phyloP scores from a whole-genome alignment of 2,329 filamentous ascomycete genomes.

The Alternaria atra region DNA sequence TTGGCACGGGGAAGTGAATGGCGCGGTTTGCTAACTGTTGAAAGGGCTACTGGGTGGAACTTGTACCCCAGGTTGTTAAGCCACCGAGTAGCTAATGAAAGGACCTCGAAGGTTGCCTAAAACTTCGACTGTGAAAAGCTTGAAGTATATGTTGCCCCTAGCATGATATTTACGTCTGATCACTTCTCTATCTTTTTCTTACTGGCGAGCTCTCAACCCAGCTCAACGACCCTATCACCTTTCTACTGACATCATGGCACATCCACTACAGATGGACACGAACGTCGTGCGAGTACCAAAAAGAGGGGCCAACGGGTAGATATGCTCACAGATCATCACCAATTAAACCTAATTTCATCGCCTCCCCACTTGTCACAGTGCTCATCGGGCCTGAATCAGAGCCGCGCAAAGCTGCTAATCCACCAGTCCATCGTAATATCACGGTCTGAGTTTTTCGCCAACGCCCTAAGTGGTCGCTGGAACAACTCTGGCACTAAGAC shows the following conservation, averaged over 20 bases:
- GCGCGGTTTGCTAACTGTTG: constrained; percentile 12
- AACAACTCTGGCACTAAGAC: background rate
- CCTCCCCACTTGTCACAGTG: constrained; percentile 8
- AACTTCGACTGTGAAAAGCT: background rate
- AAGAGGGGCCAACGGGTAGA: background rate
- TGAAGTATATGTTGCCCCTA: background rate
- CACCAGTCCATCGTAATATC: background rate
- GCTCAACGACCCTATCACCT: background rate
- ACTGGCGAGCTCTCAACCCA: background rate
- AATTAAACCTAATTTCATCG: background rate
- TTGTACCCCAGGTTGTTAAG: constrained; percentile 38
- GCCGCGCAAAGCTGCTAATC: constrained; percentile 5
- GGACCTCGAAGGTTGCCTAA: background rate
- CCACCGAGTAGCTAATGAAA: background rate
- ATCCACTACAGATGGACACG: background rate
- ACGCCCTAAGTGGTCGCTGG: constrained; percentile 2
- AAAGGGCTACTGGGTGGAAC: constrained; percentile 45
- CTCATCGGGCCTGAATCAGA: background rate
- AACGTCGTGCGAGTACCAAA: background rate
- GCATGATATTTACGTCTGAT: background rate
- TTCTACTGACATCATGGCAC: background rate
- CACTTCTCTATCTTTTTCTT: background rate
- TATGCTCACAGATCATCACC: too few species aligned
- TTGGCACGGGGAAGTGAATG: background rate
- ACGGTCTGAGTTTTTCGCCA: constrained; percentile 17